Base-by-base conservation (phyloP, 352 stramenopile genomes). In the Phytophthora sp. region DNA sequence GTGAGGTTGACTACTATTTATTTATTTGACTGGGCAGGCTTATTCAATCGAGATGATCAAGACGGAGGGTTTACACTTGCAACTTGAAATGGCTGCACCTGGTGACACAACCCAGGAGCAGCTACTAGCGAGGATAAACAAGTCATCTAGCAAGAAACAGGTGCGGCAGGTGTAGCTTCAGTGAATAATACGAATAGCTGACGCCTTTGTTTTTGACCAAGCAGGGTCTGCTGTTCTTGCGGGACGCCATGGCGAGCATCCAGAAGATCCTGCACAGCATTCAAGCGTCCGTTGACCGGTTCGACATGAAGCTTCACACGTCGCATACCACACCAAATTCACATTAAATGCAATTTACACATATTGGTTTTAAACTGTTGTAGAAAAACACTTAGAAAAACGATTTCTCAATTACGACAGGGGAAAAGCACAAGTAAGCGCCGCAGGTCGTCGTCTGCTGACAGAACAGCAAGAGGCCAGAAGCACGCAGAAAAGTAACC, bases 41-140 rank as follows among this genome's bases (percentile, higher is more conserved):
- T 82, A 82, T 36, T 84, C 78, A 2, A 82, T 84, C 24, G 76
- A 72, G 53, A 70, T 84, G 50, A 78, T 87, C 61, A 82, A 75
- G 49, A 73, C 61, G 11, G 77, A 86, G 47, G 76, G 75, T 38
- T 35, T 84, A 42, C 70, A 80, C 30, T 35, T 84, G 35, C 76
- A 80, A 9, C 46, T 73, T 45, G 59, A 79, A 69, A 27, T 77
- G 35, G 70, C 53, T 15, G 30, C 55, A 3, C 27, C 33, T 2
- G n/a, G n/a, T n/a, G 58, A 62, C 36, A 44, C 55, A 0, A 56
- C 63, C 16, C 57, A 47, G 7, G 59, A 59, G 16, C 49, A 68
- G 41, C 24, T 81, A 16, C 49, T 78, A 51, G 41, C 47, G 6
- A 70, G 58, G 18, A 65, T 72, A 13, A 51, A 77, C 16, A 55